Conservation (phyloP, 2,329 filamentous ascomycete species). For the Xylariaceae sp. region DNA sequence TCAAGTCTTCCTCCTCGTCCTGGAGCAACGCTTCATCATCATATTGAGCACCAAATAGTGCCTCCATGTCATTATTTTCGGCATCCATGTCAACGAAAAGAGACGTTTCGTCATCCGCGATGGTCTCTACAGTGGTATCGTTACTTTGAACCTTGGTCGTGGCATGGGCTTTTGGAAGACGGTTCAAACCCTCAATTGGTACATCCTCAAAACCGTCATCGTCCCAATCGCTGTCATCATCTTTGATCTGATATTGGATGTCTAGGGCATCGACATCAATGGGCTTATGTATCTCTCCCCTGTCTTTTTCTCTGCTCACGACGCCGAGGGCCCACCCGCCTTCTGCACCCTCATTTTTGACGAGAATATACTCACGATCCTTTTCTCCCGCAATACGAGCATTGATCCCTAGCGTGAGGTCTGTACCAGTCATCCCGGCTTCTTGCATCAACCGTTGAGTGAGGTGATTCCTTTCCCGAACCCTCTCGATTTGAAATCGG, state of each 20-base stretch:
- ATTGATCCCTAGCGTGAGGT: slow-evolving; percentile 62
- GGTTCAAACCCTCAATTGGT: slow-evolving; percentile 83
- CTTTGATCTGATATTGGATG: slow-evolving; percentile 52
- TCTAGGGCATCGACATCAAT: slow-evolving; percentile 79
- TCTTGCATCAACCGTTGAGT: slow-evolving; percentile 94
- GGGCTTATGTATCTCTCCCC: slow-evolving; percentile 76
- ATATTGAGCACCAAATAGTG: slow-evolving; percentile 23
- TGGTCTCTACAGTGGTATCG: slow-evolving; percentile 30
- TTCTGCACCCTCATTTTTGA: slow-evolving; percentile 92
- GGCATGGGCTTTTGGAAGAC: slow-evolving; percentile 61
- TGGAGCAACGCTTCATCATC: slow-evolving; percentile 36
- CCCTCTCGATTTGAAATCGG: slow-evolving; percentile 90
- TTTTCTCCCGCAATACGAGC: slow-evolving; percentile 76
- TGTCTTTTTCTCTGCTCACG: slow-evolving; percentile 77
- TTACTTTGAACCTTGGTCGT: slow-evolving; percentile 26
- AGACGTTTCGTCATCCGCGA: slow-evolving; percentile 44
- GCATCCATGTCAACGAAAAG: slow-evolving; percentile 49
- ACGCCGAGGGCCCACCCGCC: slow-evolving; percentile 96
- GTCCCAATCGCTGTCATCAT: slow-evolving; percentile 56
- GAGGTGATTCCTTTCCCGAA: slow-evolving; percentile 86
- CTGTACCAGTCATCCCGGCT: slow-evolving; percentile 79
- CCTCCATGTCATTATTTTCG: slow-evolving; percentile 17
- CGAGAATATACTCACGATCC: slow-evolving; percentile 88
- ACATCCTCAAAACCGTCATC: slow-evolving; percentile 87
- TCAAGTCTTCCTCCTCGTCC: slow-evolving; percentile 60